Percentiles rank a stretch among this genome's conserved stretches.
phyloP scores from a whole-genome alignment of 1,284 basidiomycete genomes.

The Papiliotrema flavescens region DNA sequence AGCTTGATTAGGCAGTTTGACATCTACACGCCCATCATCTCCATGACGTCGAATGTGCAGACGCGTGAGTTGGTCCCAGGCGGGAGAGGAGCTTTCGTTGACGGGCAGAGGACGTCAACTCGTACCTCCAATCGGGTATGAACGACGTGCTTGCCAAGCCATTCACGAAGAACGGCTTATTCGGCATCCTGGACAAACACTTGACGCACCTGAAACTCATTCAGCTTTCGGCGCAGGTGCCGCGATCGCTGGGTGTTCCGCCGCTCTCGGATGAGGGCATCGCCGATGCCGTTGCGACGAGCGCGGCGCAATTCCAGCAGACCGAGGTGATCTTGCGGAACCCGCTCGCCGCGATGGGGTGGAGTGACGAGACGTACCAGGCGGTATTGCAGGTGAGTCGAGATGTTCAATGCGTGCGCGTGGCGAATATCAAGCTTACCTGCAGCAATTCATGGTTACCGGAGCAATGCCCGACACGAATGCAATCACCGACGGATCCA shows the following conservation, averaged over 20 bases:
- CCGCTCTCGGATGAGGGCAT: conserved; percentile 63
- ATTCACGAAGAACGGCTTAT: conserved; percentile 85
- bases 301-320: conserved; percentile 25
- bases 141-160: conserved; percentile 97
- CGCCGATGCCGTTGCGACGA: conserved; percentile 48
- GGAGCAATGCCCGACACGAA: conserved; percentile 24
- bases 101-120: conserved; percentile 45
- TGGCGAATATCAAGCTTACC: too few species aligned
- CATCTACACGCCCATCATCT: conserved; percentile 83
- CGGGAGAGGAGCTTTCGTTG: neutral
- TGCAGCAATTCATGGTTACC: conserved; percentile 26
- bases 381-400: conserved; percentile 37
- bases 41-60: conserved; percentile 91
- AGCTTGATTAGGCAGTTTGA: conserved; percentile 92
- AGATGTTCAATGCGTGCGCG: neutral
- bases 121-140: conserved; percentile 61
- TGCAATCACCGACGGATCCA: conserved; percentile 5
- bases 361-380: conserved; percentile 44
- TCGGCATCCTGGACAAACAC: conserved; percentile 95
- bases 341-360: conserved; percentile 43
- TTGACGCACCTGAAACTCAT: conserved; percentile 88
- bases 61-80: conserved; percentile 51
- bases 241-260: conserved; percentile 67
- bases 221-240: conserved; percentile 66
- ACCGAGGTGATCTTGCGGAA: conserved; percentile 22